Base-by-base conservation (phyloP, 192 early-diverging fungal genomes). In the Podila clonocystis region DNA sequence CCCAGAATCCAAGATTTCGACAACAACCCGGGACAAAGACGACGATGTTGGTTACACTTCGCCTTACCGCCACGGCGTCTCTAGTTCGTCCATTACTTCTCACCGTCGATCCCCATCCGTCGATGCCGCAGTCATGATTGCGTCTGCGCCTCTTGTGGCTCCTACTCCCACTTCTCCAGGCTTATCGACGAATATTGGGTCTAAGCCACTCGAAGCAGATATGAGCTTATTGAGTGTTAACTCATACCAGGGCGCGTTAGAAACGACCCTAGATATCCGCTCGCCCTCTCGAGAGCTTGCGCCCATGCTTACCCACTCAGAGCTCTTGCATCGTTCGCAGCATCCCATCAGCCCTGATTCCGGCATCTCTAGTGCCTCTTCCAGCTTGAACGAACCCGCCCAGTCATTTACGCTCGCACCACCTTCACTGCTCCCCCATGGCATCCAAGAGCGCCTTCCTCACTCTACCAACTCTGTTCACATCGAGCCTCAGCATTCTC, bases 21-120 rank as follows among this genome's bases (percentile, higher is more conserved):
- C 38, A 31, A 38, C 28, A 8, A 62, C 48, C 13, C 65, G 65
- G 22, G 68, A 69, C 59, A 65, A 72, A 45, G 48, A 55, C 0
- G 49, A 80, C 9, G 77, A 80, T 63, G 77, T 80, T 61, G 77
- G 77, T 4, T 80, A 80, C 34, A 80, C 77, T 9, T 80, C 77
- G 1, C 77, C 77, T 20, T 80, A 80, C 45, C 70, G 77, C 24
- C 77, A 80, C n/a, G 77, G 77, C 34, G 71, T 80, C 5, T 80
- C 77, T 1, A 73, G 77, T 26, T 80, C 77, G 1, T 80, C 77
- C 22, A 80, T 80, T 22, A 69, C 30, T 33, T 80, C 72, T 33
- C 77, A 80, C 55, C 70, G 77, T 36, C 70, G 77, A 30, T 80
- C 77, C 0, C 77, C 77, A 7, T 80, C 77, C 5, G 38, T 65